Evolutionary conservation across 1,284 basidiomycete genomes (phyloP).

Genomic region (Tilletiopsis washingtonensis): DNA sequence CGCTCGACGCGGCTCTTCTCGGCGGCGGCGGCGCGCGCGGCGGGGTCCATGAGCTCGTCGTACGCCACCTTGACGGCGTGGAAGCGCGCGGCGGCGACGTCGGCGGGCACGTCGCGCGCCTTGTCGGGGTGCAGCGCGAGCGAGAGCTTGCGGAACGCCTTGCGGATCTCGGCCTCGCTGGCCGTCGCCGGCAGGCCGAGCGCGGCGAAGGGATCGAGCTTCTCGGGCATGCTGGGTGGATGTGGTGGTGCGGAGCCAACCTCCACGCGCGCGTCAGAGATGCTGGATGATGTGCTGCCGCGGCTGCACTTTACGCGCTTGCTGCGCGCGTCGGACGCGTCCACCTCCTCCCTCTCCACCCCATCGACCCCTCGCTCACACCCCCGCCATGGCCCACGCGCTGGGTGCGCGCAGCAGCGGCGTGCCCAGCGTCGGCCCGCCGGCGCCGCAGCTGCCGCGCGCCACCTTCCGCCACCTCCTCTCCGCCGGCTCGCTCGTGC

Average conservation of each 20-base stretch:
- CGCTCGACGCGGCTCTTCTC: slow-evolving; percentile 66
- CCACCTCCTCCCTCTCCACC: too few species aligned
- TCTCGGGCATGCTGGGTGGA: not conserved
- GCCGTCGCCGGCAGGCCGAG: not conserved
- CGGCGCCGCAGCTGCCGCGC: too few species aligned
- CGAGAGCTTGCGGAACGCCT: slow-evolving; percentile 10
- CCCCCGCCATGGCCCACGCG: too few species aligned
- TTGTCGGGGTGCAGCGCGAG: slow-evolving; percentile 15
- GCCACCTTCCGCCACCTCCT: slow-evolving; percentile 35
- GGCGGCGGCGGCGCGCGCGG: slow-evolving; percentile 72
- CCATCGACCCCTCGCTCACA: too few species aligned
- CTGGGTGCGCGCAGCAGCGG: too few species aligned
- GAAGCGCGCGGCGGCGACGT: slow-evolving; percentile 63
- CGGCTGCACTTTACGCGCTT: too few species aligned
- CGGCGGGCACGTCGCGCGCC: slow-evolving; percentile 26
- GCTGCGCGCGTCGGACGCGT: too few species aligned
- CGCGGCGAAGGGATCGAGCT: not conserved
- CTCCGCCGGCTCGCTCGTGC: slow-evolving; percentile 35
- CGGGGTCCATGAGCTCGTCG: slow-evolving; percentile 72
- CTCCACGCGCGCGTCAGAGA: too few species aligned
- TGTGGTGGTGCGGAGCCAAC: too few species aligned
- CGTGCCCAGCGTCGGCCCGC: too few species aligned
- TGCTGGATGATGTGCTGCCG: too few species aligned
- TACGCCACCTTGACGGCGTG: slow-evolving; percentile 78
- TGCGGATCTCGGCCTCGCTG: slow-evolving; percentile 9